Evolutionary conservation across 805 yeast genomes (phyloP).

Genomic region (Nakazawaea holstii): DNA sequence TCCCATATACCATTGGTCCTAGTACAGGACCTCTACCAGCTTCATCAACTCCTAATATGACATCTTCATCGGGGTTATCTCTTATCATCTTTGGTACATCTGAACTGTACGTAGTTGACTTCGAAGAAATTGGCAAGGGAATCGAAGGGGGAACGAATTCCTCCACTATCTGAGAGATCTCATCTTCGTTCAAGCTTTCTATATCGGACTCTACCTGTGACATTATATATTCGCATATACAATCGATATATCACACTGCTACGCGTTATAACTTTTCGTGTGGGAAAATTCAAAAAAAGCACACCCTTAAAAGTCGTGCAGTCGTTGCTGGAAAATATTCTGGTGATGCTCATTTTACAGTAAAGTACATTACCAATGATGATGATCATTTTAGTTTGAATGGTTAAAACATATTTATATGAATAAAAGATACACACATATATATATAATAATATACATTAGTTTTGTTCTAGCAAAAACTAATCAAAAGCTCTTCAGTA

Average conservation of each 20-base stretch:
- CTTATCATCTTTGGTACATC: constrained; percentile 38
- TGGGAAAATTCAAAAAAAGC: neutral
- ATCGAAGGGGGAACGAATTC: constrained; percentile 32
- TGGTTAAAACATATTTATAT: neutral
- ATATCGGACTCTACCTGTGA: constrained; percentile 8
- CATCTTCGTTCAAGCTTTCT: constrained; percentile 33
- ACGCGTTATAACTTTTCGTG: neutral
- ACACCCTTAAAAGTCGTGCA: neutral
- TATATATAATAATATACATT: neutral
- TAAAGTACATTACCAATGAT: too few relatives aligned
- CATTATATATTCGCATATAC: neutral
- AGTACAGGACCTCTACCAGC: constrained; percentile 98
- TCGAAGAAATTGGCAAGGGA: constrained; percentile 23
- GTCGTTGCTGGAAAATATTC: neutral
- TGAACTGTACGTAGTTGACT: constrained; percentile 45
- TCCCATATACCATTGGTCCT: constrained; percentile 97
- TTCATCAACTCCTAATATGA: constrained; percentile 89
- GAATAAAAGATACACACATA: neutral
- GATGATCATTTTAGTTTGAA: too few relatives aligned
- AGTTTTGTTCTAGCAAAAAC: neutral
- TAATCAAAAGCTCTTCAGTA: neutral
- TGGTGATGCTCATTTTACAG: too few relatives aligned
- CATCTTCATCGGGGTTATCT: constrained; percentile 29
- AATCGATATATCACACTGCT: neutral
- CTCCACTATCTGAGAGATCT: constrained; percentile 32